Percentiles rank a stretch among this genome's conserved stretches.
phyloP scores from a whole-genome alignment of 495 filamentous ascomycete species.

The Trichoderma reesei region DNA sequence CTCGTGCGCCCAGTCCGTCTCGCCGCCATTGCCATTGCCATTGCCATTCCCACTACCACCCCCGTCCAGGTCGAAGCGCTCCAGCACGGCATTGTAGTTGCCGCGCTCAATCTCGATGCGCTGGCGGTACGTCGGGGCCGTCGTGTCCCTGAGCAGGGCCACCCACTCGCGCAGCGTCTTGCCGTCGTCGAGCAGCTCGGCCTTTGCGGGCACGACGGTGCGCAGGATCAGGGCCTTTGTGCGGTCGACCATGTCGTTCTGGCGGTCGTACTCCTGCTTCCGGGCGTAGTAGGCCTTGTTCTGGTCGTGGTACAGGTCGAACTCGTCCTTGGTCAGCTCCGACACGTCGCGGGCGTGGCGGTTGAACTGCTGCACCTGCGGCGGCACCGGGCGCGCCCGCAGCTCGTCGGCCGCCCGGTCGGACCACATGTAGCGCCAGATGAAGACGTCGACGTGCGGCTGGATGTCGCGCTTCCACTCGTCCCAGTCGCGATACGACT shows the following conservation, averaged over 20 bases:
- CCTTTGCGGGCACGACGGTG: not conserved
- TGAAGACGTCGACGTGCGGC: slow-evolving; percentile 1
- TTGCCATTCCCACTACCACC: too few relatives aligned
- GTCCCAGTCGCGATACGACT: slow-evolving; percentile 4
- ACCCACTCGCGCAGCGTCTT: not conserved
- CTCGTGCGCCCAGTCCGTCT: slow-evolving; percentile 4
- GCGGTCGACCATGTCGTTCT: not conserved
- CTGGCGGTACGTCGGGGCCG: not conserved
- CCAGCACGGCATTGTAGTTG: slow-evolving; percentile 2
- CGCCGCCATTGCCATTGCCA: too few relatives aligned
- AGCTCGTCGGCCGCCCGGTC: not conserved
- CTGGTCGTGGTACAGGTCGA: not conserved
- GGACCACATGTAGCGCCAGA: slow-evolving; percentile 3
- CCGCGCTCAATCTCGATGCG: not conserved
- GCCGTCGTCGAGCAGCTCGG: not conserved
- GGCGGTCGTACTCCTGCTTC: slow-evolving; percentile 2
- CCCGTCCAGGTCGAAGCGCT: slow-evolving; percentile 2
- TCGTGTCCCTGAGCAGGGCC: not conserved
- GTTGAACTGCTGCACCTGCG: not conserved
- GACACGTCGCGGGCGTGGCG: not conserved
- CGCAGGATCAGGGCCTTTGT: slow-evolving; percentile 3
- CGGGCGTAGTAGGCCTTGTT: slow-evolving; percentile 2
- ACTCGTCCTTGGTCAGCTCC: slow-evolving; percentile 5
- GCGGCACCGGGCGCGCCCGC: not conserved
- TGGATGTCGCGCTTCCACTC: slow-evolving; percentile 2